phyloP scores from a whole-genome alignment of 805 yeast species.

The Wickerhamomyces silvicola region DNA sequence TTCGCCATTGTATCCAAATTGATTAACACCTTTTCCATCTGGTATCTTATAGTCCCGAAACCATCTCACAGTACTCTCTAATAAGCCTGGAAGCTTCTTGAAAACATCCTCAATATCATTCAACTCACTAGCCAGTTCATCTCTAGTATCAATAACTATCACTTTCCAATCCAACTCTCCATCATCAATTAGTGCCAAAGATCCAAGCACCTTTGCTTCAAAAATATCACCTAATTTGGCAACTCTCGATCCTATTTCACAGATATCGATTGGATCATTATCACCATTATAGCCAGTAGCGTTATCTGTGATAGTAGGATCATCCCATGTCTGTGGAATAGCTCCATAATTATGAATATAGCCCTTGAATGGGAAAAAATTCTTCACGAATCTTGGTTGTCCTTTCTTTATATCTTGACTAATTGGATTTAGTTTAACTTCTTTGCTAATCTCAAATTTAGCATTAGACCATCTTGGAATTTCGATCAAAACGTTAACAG shows the following conservation, averaged over 20 bases:
- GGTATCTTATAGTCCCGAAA: conserved; percentile 97
- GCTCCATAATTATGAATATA: conserved; percentile 99
- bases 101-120: conserved; percentile 89
- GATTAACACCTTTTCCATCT: conserved; percentile 95
- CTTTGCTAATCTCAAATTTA: conserved; percentile 90
- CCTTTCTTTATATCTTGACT: conserved; percentile 98
- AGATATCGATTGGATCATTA: conserved; percentile 81
- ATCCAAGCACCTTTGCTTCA: conserved; percentile 89
- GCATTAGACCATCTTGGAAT: conserved; percentile 99
- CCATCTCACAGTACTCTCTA: conserved; percentile 96
- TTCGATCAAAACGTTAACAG: conserved; percentile 88
- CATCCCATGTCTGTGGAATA: conserved; percentile 66
- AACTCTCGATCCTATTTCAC: conserved; percentile 71
- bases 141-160: conserved; percentile 75
- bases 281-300: conserved; percentile 71
- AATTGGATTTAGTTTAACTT: conserved; percentile 80
- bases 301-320: conserved; percentile 52
- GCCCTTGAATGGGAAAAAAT: conserved; percentile 98
- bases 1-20: conserved; percentile 94
- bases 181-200: conserved; percentile 90
- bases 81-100: conserved; percentile 82
- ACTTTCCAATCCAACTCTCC: conserved; percentile 92
- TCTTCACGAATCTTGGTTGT: conserved; percentile 89
- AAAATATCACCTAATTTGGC: conserved; percentile 67
- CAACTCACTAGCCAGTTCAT: conserved; percentile 81